Percentiles rank a stretch among this genome's conserved stretches.
Evolutionary conservation across 768 basidiomycete species (phyloP).

Genomic region (Xerocomellus amylosporus): DNA sequence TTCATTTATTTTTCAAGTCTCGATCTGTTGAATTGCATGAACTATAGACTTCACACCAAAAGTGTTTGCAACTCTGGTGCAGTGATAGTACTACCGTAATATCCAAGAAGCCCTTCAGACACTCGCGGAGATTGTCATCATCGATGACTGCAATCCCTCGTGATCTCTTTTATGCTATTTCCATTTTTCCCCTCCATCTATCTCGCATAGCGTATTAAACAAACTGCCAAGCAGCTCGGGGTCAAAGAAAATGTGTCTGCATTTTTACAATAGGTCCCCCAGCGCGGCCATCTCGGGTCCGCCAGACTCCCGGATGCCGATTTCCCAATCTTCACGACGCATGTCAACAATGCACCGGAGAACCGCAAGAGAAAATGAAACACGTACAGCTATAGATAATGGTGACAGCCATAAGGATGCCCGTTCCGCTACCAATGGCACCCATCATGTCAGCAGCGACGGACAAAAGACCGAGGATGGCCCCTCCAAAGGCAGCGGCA

Average conservation of each 20-base stretch:
- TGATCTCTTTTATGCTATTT: constrained; percentile 1
- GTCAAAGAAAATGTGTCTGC: neutral
- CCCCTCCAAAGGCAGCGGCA: constrained; percentile 95
- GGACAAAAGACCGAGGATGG: constrained; percentile 88
- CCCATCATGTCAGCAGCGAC: constrained; percentile 94
- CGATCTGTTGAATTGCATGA: too few relatives aligned
- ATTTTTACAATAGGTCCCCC: constrained; percentile 65
- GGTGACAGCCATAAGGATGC: constrained; percentile 97
- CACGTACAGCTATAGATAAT: constrained; percentile 80
- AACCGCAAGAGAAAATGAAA: neutral
- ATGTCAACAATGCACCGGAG: neutral
- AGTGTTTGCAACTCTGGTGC: too few relatives aligned
- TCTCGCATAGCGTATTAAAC: constrained; percentile 4
- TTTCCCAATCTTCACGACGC: constrained; percentile 76
- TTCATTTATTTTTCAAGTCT: too few relatives aligned
- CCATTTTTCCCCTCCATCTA: constrained; percentile 8
- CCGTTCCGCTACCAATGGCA: constrained; percentile 92
- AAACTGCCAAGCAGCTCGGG: neutral
- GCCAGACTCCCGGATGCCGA: constrained; percentile 76
- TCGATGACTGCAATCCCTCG: neutral
- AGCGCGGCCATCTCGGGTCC: constrained; percentile 82
- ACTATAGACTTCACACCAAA: too few relatives aligned
- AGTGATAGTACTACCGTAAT: neutral
- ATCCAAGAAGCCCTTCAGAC: neutral
- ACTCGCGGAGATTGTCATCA: neutral